Conservation (phyloP, 306 rosid species). For the Vachellia collinsii region DNA sequence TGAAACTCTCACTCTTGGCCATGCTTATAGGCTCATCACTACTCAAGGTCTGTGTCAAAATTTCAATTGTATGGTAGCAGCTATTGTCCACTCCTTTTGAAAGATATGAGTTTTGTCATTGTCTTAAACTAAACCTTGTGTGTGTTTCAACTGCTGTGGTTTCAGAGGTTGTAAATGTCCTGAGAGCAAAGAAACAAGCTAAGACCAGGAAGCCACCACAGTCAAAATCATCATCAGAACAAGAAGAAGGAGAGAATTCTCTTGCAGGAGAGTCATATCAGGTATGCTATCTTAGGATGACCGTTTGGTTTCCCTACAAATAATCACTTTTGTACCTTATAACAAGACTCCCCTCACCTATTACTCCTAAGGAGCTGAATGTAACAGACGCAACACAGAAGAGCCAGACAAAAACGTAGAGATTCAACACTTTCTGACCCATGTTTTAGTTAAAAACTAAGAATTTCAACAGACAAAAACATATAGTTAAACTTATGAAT, state of each 20-base stretch:
- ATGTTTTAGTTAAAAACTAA: background rate
- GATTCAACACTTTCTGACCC: background rate
- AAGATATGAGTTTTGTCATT: background rate
- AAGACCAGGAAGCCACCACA: slow-evolving; percentile 69
- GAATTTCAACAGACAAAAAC: background rate
- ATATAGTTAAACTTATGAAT: background rate
- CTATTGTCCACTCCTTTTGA: slow-evolving; percentile 4
- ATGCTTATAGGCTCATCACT: slow-evolving; percentile 91
- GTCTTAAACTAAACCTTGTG: slow-evolving; percentile 14
- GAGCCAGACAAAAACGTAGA: slow-evolving; percentile 9
- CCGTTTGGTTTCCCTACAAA: no score
- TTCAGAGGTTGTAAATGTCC: slow-evolving; percentile 86
- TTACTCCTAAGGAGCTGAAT: background rate
- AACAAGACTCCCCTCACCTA: background rate
- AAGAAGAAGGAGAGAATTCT: slow-evolving; percentile 40
- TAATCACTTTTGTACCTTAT: no score
- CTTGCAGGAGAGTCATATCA: slow-evolving; percentile 45
- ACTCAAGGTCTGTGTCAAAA: slow-evolving; percentile 59
- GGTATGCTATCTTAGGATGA: slow-evolving; percentile 28
- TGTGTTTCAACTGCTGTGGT: slow-evolving; percentile 20
- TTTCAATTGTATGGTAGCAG: background rate
- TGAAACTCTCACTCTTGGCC: slow-evolving; percentile 94
- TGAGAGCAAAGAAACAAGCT: slow-evolving; percentile 81
- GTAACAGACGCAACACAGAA: background rate
- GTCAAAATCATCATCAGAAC: slow-evolving; percentile 43